Conservation (phyloP, 345 rosid species). For the Brassica napus region Da-Ae NC_063446.1:29774501-29775000, state of each 20-base stretch:
- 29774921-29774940: neutral
- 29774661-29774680: neutral
- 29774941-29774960: neutral
- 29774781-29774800: neutral
- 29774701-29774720: neutral
- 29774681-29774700: neutral
- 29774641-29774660: neutral
- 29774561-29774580: conserved; percentile 26
- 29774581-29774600: neutral
- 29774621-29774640: neutral
- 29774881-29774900: conserved; percentile 9
- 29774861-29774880: neutral
- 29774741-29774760: neutral
- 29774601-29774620: neutral
- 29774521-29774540: conserved; percentile 16
- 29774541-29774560: conserved; percentile 22
- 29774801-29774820: neutral
- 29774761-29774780: neutral
- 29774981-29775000: neutral
- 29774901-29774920: neutral
- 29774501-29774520: neutral
- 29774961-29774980: neutral
- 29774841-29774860: neutral
- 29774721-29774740: neutral
- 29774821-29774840: neutral